These are phyloP conservation scores for Nicotiana benthamiana DNA, from an alignment of 257 asterid genomes.

Conservation along the genomic window DNA sequence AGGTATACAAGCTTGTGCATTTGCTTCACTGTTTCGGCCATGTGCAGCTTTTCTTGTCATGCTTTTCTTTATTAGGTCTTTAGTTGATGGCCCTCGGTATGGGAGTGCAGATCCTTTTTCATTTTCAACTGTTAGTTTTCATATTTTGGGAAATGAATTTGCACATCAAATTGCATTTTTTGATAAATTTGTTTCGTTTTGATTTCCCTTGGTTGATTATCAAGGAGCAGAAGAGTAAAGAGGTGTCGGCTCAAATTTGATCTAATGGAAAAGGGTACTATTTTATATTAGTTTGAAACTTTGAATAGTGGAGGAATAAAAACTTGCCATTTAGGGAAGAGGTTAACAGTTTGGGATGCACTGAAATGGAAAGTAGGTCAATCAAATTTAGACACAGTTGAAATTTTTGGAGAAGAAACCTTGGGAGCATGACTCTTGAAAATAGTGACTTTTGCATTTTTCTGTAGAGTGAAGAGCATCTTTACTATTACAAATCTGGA, in stretches of 20 bases:
- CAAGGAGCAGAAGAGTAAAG: background rate
- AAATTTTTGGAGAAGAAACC: background rate
- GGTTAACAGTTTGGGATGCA: background rate
- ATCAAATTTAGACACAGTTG: background rate
- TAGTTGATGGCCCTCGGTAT: background rate
- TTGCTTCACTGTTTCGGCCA: background rate
- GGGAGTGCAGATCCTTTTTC: background rate
- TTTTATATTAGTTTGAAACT: background rate
- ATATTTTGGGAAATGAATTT: background rate
- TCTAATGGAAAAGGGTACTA: background rate
- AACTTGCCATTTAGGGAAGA: background rate
- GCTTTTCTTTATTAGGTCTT: background rate
- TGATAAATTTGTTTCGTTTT: background rate
- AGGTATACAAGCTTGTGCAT: background rate
- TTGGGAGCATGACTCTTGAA: background rate
- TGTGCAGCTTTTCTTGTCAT: background rate
- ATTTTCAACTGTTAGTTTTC: background rate
- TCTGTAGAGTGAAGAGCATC: background rate
- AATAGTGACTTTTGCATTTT: background rate
- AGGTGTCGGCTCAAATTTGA: background rate
- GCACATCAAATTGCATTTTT: background rate
- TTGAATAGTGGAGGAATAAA: background rate
- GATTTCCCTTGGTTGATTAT: background rate
- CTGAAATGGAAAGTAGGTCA: background rate
- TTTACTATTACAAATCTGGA: background rate